A percentile compares a stretch with the other conserved stretches of the same genome.
phyloP scores from a whole-genome alignment of 129 eudicot species.

The Ambrosia artemisiifolia region DNA sequence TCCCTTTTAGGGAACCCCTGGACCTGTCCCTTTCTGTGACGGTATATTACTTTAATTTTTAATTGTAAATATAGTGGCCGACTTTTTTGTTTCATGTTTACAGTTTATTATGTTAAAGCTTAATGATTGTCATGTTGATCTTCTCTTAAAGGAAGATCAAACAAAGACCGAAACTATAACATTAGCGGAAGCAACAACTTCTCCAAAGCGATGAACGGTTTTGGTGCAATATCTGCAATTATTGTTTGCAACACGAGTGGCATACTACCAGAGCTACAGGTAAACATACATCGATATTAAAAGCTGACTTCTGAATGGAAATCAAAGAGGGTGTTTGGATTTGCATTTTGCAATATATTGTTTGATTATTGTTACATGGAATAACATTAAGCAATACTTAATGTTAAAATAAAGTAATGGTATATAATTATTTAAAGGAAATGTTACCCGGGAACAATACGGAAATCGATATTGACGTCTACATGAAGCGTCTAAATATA shows the following conservation, averaged over 20 bases:
- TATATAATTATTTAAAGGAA: too few relatives aligned
- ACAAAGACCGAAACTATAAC: constrained; percentile 34
- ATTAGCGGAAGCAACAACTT: constrained; percentile 41
- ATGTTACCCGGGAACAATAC: too few relatives aligned
- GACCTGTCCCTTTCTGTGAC: not conserved
- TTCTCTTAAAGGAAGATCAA: constrained; percentile 35
- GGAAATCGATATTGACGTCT: too few relatives aligned
- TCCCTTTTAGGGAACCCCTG: too few relatives aligned
- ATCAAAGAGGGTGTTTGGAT: not conserved
- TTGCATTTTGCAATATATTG: not conserved
- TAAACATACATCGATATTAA: not conserved
- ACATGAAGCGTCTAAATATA: too few relatives aligned
- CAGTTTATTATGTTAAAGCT: not conserved
- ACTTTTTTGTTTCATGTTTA: not conserved
- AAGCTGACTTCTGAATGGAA: not conserved
- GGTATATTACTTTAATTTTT: too few relatives aligned
- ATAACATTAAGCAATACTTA: not conserved
- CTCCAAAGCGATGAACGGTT: constrained; percentile 41
- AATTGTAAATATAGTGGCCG: not conserved
- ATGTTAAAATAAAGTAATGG: not conserved
- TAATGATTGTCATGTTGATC: constrained; percentile 8
- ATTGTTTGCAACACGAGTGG: constrained; percentile 56
- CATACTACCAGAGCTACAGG: constrained; percentile 55
- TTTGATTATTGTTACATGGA: not conserved
- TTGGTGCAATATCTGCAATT: constrained; percentile 60